Conservation (phyloP, 352 stramenopile genomes). For the Globisporangium splendens region DNA sequence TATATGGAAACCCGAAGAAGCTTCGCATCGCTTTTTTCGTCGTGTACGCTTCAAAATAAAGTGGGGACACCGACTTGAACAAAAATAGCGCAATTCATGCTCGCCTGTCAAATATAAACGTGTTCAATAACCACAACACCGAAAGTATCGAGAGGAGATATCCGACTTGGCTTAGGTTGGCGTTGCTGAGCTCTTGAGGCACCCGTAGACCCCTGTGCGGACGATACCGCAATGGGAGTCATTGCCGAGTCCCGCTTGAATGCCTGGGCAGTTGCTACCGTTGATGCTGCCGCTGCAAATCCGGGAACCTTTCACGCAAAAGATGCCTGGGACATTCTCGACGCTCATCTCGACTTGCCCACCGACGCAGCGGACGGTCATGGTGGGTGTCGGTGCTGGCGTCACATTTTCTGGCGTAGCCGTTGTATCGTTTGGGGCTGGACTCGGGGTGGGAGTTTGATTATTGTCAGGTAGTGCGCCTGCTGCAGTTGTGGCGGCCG, state of each 20-base stretch:
- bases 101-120: not conserved
- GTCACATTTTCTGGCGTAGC: not conserved
- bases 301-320: constrained; percentile 6
- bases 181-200: not conserved
- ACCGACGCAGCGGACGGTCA: not conserved
- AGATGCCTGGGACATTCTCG: constrained; percentile 11
- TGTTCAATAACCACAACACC: not conserved
- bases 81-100: too few relatives aligned
- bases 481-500: too few relatives aligned
- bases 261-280: constrained; percentile 7
- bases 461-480: too few relatives aligned
- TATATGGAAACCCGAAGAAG: too few relatives aligned
- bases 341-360: constrained; percentile 8
- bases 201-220: constrained; percentile 10
- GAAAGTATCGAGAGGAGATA: constrained; percentile 1
- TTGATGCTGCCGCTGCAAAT: constrained; percentile 9
- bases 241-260: not conserved
- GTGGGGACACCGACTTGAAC: too few relatives aligned
- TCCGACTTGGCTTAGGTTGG: not conserved
- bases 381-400: not conserved
- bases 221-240: constrained; percentile 9
- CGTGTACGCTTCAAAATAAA: too few relatives aligned
- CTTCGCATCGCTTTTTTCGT: too few relatives aligned
- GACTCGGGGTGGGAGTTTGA: not conserved
- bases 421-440: not conserved